A percentile compares a stretch with the other conserved stretches of the same genome.
Conservation (phyloP, 2,329 filamentous ascomycete species). For the Colletotrichum tofieldiae region DNA sequence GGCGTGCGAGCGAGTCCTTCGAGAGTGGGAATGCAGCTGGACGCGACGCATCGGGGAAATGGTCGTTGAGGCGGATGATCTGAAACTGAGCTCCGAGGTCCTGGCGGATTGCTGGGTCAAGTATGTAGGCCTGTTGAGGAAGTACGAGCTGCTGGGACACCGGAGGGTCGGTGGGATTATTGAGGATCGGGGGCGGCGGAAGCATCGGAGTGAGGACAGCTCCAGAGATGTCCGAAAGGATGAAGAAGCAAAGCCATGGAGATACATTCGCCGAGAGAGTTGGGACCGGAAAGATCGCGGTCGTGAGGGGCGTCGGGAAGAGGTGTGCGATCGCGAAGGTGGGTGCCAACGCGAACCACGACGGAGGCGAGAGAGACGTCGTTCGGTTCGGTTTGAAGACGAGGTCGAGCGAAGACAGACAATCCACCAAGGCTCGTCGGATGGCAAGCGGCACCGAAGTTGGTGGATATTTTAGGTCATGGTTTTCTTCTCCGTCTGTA, state of each 20-base stretch:
- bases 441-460: background rate
- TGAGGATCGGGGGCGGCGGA: slow-evolving; percentile 11
- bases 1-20: slow-evolving; percentile 1
- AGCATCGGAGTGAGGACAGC: background rate
- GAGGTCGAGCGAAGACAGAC: background rate
- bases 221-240: background rate
- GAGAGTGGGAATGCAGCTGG: slow-evolving; percentile 27
- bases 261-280: slow-evolving; percentile 7
- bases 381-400: background rate
- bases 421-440: background rate
- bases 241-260: background rate
- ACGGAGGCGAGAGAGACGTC: background rate
- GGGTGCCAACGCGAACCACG: background rate
- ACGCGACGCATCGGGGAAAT: slow-evolving; percentile 6
- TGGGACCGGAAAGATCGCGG: background rate
- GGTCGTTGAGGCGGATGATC: slow-evolving; percentile 20
- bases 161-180: slow-evolving; percentile 27
- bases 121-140: slow-evolving; percentile 32
- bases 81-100: slow-evolving; percentile 29
- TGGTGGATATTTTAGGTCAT: slow-evolving; percentile 17
- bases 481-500: no score
- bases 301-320: background rate
- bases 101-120: slow-evolving; percentile 34
- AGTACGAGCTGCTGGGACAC: slow-evolving; percentile 32
- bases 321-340: background rate